Evolutionary conservation across 495 filamentous ascomycete species (phyloP).

Genomic region (Acidomyces sp.): DNA sequence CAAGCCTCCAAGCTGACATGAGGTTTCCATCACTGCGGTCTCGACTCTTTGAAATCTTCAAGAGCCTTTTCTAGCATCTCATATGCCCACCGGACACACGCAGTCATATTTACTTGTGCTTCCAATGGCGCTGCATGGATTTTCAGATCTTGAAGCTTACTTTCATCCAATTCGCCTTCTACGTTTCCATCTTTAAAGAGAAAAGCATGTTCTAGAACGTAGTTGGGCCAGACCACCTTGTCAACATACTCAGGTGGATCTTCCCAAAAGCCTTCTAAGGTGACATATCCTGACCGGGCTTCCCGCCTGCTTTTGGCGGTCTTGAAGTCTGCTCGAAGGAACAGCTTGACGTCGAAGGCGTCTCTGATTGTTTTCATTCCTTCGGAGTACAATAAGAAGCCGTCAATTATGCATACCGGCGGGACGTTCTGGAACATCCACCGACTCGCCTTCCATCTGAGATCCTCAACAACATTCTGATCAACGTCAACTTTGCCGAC

Average conservation of each 20-base stretch:
- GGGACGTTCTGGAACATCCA: slow-evolving; percentile 15
- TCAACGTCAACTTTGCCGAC: slow-evolving; percentile 37
- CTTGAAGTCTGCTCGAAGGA: slow-evolving; percentile 50
- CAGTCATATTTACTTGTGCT: slow-evolving; percentile 21
- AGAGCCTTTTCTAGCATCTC: slow-evolving; percentile 16
- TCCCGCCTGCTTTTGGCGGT: slow-evolving; percentile 55
- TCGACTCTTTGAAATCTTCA: slow-evolving; percentile 1
- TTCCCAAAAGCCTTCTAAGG: slow-evolving; percentile 71
- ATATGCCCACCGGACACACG: slow-evolving; percentile 25
- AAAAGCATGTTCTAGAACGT: slow-evolving; percentile 63
- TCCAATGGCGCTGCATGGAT: slow-evolving; percentile 31
- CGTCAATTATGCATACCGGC: slow-evolving; percentile 56
- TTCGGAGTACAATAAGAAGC: slow-evolving; percentile 62
- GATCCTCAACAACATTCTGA: slow-evolving; percentile 16
- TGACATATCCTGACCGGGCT: slow-evolving; percentile 71
- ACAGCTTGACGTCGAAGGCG: slow-evolving; percentile 58
- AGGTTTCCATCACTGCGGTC: too few relatives aligned
- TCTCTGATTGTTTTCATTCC: slow-evolving; percentile 34
- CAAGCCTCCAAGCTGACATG: too few relatives aligned
- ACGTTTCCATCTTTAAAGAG: slow-evolving; percentile 57
- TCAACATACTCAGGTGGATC: slow-evolving; percentile 94
- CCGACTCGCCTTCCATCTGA: slow-evolving; percentile 8
- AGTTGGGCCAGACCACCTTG: slow-evolving; percentile 88
- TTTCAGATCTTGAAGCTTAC: slow-evolving; percentile 31
- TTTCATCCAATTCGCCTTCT: slow-evolving; percentile 37